These are phyloP conservation scores for Candida gigantensis DNA, from an alignment of 1,139 yeast genomes.

Conservation along the genomic window DNA sequence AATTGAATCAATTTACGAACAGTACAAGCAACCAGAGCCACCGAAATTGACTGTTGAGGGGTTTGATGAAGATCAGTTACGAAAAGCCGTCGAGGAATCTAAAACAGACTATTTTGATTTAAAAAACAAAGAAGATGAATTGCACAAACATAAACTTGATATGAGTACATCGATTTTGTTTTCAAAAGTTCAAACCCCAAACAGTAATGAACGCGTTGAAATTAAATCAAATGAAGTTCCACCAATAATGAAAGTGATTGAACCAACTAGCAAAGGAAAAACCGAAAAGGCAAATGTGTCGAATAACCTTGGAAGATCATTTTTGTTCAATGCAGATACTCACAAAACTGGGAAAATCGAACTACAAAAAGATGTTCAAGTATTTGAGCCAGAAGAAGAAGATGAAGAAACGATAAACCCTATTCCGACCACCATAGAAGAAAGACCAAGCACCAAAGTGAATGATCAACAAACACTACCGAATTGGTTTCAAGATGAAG, in stretches of 20 bases:
- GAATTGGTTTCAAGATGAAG: conserved; percentile 32
- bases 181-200: conserved; percentile 5
- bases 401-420: conserved; percentile 10
- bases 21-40: conserved; percentile 16
- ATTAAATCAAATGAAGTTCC: too few species aligned
- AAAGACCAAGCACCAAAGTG: neutral
- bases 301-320: conserved; percentile 11
- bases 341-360: conserved; percentile 10
- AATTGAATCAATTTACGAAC: conserved; percentile 39
- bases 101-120: conserved; percentile 33
- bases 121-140: conserved; percentile 20
- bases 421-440: neutral
- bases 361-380: conserved; percentile 2
- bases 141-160: conserved; percentile 11
- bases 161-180: conserved; percentile 18
- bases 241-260: too few species aligned
- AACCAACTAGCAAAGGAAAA: too few species aligned
- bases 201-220: too few species aligned
- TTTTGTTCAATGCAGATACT: conserved; percentile 11
- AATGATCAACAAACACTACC: conserved; percentile 23
- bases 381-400: conserved; percentile 12
- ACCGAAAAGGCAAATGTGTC: too few species aligned
- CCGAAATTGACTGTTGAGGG: conserved; percentile 10
- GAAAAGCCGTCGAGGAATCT: conserved; percentile 49
- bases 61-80: conserved; percentile 37